These are phyloP conservation scores for Coemansia umbellata DNA, from an alignment of 192 early-diverging fungal genomes.

Conservation along the genomic window DNA sequence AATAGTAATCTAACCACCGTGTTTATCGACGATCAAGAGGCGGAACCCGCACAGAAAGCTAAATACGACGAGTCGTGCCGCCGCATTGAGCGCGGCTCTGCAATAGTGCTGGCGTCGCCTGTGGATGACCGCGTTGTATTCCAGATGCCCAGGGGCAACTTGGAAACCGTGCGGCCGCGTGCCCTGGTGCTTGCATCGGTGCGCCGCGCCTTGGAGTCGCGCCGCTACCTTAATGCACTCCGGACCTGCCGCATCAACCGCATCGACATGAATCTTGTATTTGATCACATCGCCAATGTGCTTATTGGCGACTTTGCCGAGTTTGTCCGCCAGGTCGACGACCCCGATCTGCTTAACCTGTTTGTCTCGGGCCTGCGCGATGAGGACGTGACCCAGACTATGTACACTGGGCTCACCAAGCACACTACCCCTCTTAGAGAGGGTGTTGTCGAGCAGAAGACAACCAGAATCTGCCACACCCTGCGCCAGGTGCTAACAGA, in stretches of 20 bases:
- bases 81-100: constrained; percentile 87
- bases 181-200: constrained; percentile 79
- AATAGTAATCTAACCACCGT: background rate
- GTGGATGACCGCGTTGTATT: constrained; percentile 55
- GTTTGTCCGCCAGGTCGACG: constrained; percentile 75
- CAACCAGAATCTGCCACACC: constrained; percentile 69
- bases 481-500: constrained; percentile 59
- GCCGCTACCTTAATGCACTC: constrained; percentile 78
- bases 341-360: constrained; percentile 86
- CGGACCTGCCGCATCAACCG: constrained; percentile 80
- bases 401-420: constrained; percentile 60
- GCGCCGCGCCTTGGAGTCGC: constrained; percentile 55
- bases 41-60: background rate
- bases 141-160: constrained; percentile 95
- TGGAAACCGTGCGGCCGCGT: constrained; percentile 90
- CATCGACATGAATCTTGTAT: constrained; percentile 90
- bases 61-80: constrained; percentile 50
- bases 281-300: constrained; percentile 67
- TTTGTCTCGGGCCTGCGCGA: constrained; percentile 79
- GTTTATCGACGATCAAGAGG: constrained; percentile 5
- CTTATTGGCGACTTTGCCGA: constrained; percentile 65
- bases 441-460: constrained; percentile 49
- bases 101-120: constrained; percentile 76
- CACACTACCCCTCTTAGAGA: background rate
- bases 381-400: constrained; percentile 78